These are phyloP conservation scores for Trichoderma endophyticum DNA, from an alignment of 2,329 filamentous ascomycete genomes.

Conservation along the genomic window DNA sequence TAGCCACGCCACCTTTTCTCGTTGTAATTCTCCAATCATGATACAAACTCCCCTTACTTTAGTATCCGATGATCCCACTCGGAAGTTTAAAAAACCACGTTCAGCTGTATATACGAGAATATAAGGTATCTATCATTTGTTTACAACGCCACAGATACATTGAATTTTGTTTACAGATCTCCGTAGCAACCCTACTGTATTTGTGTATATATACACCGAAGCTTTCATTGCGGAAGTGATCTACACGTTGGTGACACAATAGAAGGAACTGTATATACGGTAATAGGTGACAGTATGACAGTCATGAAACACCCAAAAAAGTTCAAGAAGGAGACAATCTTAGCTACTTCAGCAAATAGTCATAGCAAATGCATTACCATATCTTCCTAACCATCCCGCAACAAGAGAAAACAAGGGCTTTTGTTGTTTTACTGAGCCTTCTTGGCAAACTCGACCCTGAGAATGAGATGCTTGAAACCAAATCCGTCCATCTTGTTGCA, in stretches of 20 bases:
- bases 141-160: not conserved
- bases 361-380: slow-evolving; percentile 22
- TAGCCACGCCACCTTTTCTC: not conserved
- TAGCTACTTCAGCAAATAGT: slow-evolving; percentile 16
- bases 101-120: not conserved
- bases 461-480: slow-evolving; percentile 82
- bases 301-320: not conserved
- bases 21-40: not conserved
- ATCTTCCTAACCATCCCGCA: slow-evolving; percentile 31
- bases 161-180: not conserved
- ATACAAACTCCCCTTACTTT: not conserved
- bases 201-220: not conserved
- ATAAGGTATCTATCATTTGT: not conserved
- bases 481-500: slow-evolving; percentile 98
- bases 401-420: slow-evolving; percentile 28
- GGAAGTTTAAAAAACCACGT: not conserved
- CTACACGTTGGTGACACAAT: not conserved
- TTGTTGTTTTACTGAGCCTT: slow-evolving; percentile 47
- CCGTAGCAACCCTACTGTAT: not conserved
- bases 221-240: not conserved
- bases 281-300: not conserved
- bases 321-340: slow-evolving; percentile 1
- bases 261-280: not conserved
- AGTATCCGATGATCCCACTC: not conserved
- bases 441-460: slow-evolving; percentile 86